These are phyloP conservation scores for Torulaspora globosa DNA, from an alignment of 1,139 yeast species.

Conservation along the genomic window DNA sequence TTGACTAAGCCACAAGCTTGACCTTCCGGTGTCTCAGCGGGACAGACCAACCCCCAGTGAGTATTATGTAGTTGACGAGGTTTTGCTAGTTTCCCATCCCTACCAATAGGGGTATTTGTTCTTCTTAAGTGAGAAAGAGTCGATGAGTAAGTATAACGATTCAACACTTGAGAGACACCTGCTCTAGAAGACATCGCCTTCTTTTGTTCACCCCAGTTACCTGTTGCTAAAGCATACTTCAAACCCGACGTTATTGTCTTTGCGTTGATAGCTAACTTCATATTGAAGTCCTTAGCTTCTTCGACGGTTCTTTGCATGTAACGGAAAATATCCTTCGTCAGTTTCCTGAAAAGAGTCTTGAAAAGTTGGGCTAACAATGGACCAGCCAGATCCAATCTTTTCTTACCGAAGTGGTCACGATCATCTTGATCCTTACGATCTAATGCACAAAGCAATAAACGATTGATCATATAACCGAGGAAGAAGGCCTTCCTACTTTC, in stretches of 20 bases:
- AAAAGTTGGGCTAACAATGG: conserved; percentile 92
- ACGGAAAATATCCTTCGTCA: conserved; percentile 90
- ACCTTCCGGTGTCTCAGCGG: conserved; percentile 99
- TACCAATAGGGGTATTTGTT: conserved; percentile 97
- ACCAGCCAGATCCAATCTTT: conserved; percentile 97
- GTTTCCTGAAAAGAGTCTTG: conserved; percentile 88
- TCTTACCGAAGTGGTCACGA: conserved; percentile 98
- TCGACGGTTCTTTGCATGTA: conserved; percentile 99
- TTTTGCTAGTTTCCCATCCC: conserved; percentile 97
- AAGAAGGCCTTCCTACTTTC: conserved; percentile 96
- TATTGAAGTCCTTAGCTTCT: conserved; percentile 92
- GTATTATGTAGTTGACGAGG: conserved; percentile 99
- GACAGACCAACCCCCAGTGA: conserved; percentile 99
- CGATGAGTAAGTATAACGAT: conserved; percentile 95
- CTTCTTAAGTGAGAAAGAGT: conserved; percentile 96
- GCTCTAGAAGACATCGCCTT: conserved; percentile 99
- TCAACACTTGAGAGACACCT: conserved; percentile 98
- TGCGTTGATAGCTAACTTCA: conserved; percentile 94
- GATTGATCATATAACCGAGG: conserved; percentile 95
- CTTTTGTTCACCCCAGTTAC: conserved; percentile 99
- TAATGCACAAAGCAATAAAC: conserved; percentile 88
- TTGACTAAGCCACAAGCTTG: conserved; percentile 99
- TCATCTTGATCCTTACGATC: conserved; percentile 98
- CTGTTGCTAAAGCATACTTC: conserved; percentile 96
- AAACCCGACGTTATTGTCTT: conserved; percentile 96